Base-by-base conservation (phyloP, 2,329 filamentous ascomycete species). In the Aspergillus ibericus region DNA sequence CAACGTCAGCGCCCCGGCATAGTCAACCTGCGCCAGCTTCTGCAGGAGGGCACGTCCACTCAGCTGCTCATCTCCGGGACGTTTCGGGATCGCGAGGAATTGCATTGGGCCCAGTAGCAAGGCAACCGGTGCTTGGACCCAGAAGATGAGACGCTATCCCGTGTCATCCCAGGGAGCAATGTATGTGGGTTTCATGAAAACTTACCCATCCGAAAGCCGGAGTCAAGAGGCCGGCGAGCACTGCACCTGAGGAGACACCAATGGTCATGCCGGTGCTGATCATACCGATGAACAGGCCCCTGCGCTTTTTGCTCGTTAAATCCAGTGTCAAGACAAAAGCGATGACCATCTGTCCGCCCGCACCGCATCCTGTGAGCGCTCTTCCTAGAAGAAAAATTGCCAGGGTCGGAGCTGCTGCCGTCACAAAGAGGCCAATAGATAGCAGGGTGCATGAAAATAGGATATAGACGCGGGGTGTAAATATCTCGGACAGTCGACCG, bases 251-350 rank as follows among this genome's bases (percentile, higher is more conserved):
- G 0, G 88, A 86, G 4, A 93, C 81, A 3, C 90, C 90, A 12
- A 85, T 77, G 0, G 90, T 93, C 70, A 89, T 89, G 0, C 86
- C 86, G 0, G 87, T 82, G 66, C 93, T 95, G 18, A 91, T 81
- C 40, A 91, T 73, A 1, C 90, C 91, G 60, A 96, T 84, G 56
- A 87, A 90, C 18, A 95, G 63, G 0, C 91, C 92, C 58, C 91
- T 81, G 4, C 85, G 81, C 62, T 85, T 86, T 60, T 86, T 84
- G 20, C 82, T 85, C 0, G 87, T 84, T 61, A 95, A 77, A 70
- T 93, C 88, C n/a, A 95, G 81, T 0, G 91, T 86, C 20, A 93
- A 79, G 49, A 96, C 91, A 48, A 91, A 85, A 1, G 87, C 83
- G 6, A 93, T 82, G 0, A 88, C 88, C 76, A 92, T 85, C 49